Evolutionary conservation across 2,329 filamentous ascomycete genomes (phyloP), one percentile per base, ranked within the genome.

Genomic region (Diaporthe ilicicola): DNA sequence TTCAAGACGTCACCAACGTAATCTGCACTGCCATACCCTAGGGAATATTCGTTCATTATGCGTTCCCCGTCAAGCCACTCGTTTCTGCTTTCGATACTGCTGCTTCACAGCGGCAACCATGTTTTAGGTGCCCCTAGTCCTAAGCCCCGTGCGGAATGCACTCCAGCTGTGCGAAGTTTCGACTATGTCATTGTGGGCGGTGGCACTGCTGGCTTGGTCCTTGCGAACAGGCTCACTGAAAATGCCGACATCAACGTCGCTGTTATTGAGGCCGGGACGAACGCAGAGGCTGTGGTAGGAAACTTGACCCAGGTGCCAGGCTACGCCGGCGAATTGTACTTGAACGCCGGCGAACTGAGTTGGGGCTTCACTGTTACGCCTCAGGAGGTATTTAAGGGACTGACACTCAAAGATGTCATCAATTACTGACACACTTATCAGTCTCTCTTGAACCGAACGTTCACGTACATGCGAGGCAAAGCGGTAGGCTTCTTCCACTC

Each of bases 161-260:
- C 24, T 32, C 39, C 55, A 29, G 55, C 37, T 15, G 15, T 15
- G 10, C 22, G 2, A 32, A 62, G 1, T 10, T 70, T 61, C 27
- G 70, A 71, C 56, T 71, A 71, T 32, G 66, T 71, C 29, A 65
- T 71, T 53, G 59, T 71, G 0, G 70, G 70, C 9, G 70, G 70
- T 9, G 70, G 70, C 8, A 69, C 66, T 24, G 70, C 65, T 22
- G 70, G 70, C 19, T 54, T 71, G 37, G 37, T 44, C 12, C 22
- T 71, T 8, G 70, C 70, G 7, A 69, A 24, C 44, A 61, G 70
- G n/a, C 66, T 71, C 2, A 48, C 34, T 24, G 65, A 70, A 15
- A 48, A 67, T 50, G n/a, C 46, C 9, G 22, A 37, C 32, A 53
- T 54, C 27, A 64, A 24, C 1, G 70, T 71, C 13, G 70, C 70